These are phyloP conservation scores for Rhodofomes roseus DNA, from an alignment of 1,284 basidiomycete genomes.

Conservation along the genomic window DNA sequence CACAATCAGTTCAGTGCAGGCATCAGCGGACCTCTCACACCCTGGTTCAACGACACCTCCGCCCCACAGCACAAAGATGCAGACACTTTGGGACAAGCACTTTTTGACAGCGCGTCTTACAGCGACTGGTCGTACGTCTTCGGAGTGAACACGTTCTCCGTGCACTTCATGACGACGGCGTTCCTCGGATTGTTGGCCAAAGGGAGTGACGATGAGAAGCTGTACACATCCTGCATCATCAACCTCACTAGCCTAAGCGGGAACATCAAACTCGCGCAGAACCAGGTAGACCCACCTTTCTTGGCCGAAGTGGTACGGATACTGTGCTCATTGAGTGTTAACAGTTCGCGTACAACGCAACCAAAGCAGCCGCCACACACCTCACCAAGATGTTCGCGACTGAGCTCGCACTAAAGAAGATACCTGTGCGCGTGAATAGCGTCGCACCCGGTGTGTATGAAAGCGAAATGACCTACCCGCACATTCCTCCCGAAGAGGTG, in stretches of 20 bases:
- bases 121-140: constrained; percentile 61
- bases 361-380: constrained; percentile 73
- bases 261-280: constrained; percentile 61
- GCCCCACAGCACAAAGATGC: constrained; percentile 57
- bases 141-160: constrained; percentile 63
- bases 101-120: constrained; percentile 66
- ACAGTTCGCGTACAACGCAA: constrained; percentile 76
- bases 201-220: constrained; percentile 55
- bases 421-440: constrained; percentile 67
- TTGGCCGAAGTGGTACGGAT: not conserved
- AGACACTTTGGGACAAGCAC: constrained; percentile 55
- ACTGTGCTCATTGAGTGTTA: too few relatives aligned
- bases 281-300: constrained; percentile 46
- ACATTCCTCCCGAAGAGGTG: constrained; percentile 38
- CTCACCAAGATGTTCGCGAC: constrained; percentile 73
- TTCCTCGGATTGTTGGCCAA: constrained; percentile 73
- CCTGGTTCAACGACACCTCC: constrained; percentile 52
- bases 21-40: constrained; percentile 57
- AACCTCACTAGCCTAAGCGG: constrained; percentile 78
- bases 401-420: constrained; percentile 63
- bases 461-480: constrained; percentile 69
- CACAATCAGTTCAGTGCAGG: constrained; percentile 51
- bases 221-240: constrained; percentile 62
- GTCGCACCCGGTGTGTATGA: constrained; percentile 73
- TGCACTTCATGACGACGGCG: constrained; percentile 72